Evolutionary conservation across 2,329 filamentous ascomycete genomes (phyloP).

Genomic region (Dendryphion nanum): DNA sequence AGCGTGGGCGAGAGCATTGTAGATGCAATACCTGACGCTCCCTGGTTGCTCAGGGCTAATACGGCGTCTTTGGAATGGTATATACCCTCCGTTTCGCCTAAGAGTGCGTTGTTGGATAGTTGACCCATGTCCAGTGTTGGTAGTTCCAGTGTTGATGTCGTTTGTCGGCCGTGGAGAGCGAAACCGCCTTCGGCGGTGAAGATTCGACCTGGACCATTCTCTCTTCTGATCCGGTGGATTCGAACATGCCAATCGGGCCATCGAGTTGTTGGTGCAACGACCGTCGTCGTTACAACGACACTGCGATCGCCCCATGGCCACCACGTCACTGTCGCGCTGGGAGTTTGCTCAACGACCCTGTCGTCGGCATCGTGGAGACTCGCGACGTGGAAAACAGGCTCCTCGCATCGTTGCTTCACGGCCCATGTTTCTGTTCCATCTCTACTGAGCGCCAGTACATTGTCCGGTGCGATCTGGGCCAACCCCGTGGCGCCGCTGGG

Average conservation of each 20-base stretch:
- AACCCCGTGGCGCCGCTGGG: constrained; percentile 39
- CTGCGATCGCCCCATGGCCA: constrained; percentile 1
- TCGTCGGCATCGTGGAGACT: constrained; percentile 5
- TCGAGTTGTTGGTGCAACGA: constrained; percentile 7
- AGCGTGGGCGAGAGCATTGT: too few species aligned
- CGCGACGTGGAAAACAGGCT: constrained; percentile 14
- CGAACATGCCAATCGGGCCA: constrained; percentile 16
- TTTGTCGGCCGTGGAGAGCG: too few species aligned
- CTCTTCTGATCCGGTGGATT: constrained; percentile 5
- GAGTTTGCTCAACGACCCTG: constrained; percentile 3
- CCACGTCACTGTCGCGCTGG: constrained; percentile 11
- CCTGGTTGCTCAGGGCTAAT: too few species aligned
- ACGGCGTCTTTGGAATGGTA: too few species aligned
- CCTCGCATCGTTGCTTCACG: constrained; percentile 21
- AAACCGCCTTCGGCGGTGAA: too few species aligned
- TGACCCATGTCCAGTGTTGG: too few species aligned
- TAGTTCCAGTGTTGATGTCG: too few species aligned
- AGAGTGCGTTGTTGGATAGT: too few species aligned
- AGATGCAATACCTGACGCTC: too few species aligned
- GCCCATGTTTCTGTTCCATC: constrained; percentile 16
- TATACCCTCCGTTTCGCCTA: too few species aligned
- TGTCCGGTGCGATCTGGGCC: constrained; percentile 28
- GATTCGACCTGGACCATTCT: too few species aligned
- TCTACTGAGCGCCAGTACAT: constrained; percentile 15
- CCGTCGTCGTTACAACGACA: constrained; percentile 5